Conservation (phyloP, 2,329 filamentous ascomycete species). For the Thelonectria blattea region DNA sequence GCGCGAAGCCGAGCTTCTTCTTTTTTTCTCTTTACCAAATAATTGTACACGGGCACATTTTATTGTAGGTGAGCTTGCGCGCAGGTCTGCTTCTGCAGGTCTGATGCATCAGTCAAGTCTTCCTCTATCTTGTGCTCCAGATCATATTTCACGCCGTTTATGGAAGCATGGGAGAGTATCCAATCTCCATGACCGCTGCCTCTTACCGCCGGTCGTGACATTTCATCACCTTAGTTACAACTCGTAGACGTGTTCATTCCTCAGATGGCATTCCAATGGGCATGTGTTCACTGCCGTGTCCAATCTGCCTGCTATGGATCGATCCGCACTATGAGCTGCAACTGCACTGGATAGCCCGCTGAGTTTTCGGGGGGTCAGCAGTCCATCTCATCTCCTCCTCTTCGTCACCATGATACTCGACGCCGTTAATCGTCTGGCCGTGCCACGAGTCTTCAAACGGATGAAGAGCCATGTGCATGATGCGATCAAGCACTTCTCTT, state of each 20-base stretch:
- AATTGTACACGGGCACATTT: slow-evolving; percentile 73
- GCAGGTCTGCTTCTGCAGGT: slow-evolving; percentile 45
- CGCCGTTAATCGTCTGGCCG: slow-evolving; percentile 53
- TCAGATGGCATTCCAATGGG: background rate
- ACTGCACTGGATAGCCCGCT: slow-evolving; percentile 89
- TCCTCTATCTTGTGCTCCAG: slow-evolving; percentile 78
- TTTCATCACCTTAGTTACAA: slow-evolving; percentile 37
- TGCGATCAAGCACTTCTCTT: slow-evolving; percentile 74
- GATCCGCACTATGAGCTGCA: slow-evolving; percentile 75
- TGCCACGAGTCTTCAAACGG: slow-evolving; percentile 85
- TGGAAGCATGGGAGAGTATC: slow-evolving; percentile 72
- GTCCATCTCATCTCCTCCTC: slow-evolving; percentile 84
- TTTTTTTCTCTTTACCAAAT: slow-evolving; percentile 51
- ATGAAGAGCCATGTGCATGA: slow-evolving; percentile 83
- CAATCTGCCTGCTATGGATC: background rate
- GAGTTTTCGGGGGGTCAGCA: slow-evolving; percentile 79
- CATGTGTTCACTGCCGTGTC: background rate
- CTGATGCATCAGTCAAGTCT: slow-evolving; percentile 63
- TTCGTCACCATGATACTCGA: slow-evolving; percentile 62
- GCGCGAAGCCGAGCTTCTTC: slow-evolving; percentile 27
- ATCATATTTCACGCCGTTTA: slow-evolving; percentile 67
- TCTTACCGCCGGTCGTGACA: slow-evolving; percentile 80
- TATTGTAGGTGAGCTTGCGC: slow-evolving; percentile 75
- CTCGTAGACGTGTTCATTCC: background rate
- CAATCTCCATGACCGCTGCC: slow-evolving; percentile 65